phyloP scores from a whole-genome alignment of 306 rosid species.

The Lathyrus oleraceus region DNA sequence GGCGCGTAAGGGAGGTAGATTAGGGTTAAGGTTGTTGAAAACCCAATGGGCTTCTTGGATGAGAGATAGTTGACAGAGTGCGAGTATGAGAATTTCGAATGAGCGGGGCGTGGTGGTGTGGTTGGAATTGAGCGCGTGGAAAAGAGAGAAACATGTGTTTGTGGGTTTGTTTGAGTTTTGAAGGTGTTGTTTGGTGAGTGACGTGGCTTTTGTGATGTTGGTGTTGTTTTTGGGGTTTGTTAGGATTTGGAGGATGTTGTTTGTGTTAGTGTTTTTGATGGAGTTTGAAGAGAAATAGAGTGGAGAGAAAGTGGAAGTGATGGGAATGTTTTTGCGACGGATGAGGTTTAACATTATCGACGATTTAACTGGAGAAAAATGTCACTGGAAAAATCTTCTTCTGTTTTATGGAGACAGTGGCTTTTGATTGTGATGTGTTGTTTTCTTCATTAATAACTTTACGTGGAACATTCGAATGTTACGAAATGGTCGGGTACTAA shows the following conservation, averaged over 20 bases:
- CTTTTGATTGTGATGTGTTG: too few relatives aligned
- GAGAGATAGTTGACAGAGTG: conserved; percentile 46
- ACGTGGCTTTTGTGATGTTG: conserved; percentile 41
- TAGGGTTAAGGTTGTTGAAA: conserved; percentile 20
- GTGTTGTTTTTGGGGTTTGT: conserved; percentile 47
- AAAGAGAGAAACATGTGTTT: conserved; percentile 37
- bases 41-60: conserved; percentile 65
- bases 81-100: conserved; percentile 47
- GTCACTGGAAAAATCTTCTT: too few relatives aligned
- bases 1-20: conserved; percentile 47
- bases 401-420: too few relatives aligned
- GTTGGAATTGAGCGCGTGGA: conserved; percentile 44
- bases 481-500: too few relatives aligned
- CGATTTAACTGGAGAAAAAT: too few relatives aligned
- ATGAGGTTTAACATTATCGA: conserved; percentile 33
- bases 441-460: too few relatives aligned
- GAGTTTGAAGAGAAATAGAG: conserved; percentile 11
- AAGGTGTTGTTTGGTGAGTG: conserved; percentile 53
- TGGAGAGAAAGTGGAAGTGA: conserved; percentile 4
- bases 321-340: conserved; percentile 13
- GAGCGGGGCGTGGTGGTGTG: conserved; percentile 41
- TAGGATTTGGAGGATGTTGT: conserved; percentile 46
- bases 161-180: conserved; percentile 43
- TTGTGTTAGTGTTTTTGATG: conserved; percentile 40
- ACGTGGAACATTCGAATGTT: too few relatives aligned